phyloP scores from a whole-genome alignment of 2,329 filamentous ascomycete genomes.

The Sarocladiaceae sp. region DNA sequence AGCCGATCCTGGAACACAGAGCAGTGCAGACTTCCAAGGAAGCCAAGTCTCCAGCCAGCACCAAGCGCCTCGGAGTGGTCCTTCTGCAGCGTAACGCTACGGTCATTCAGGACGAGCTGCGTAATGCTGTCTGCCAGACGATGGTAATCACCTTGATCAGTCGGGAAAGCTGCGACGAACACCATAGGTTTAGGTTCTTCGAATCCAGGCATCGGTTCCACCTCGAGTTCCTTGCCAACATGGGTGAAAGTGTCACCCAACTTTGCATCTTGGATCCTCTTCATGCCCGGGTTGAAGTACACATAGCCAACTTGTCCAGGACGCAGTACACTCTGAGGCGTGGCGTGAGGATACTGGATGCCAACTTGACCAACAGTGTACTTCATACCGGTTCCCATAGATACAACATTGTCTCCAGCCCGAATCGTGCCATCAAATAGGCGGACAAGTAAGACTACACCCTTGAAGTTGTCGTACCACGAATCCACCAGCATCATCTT shows the following conservation, averaged over 20 bases:
- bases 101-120: constrained; percentile 90
- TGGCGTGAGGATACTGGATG: constrained; percentile 89
- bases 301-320: constrained; percentile 96
- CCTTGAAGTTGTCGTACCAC: constrained; percentile 96
- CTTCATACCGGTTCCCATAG: constrained; percentile 80
- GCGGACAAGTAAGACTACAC: constrained; percentile 85
- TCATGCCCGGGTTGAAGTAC: constrained; percentile 98
- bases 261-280: constrained; percentile 90
- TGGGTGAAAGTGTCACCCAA: constrained; percentile 93
- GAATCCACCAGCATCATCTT: constrained; percentile 90
- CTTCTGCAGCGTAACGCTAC: constrained; percentile 89
- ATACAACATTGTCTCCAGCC: constrained; percentile 81
- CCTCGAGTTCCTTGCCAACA: constrained; percentile 68
- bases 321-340: constrained; percentile 71
- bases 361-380: constrained; percentile 96
- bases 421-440: constrained; percentile 84
- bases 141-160: constrained; percentile 81
- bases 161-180: constrained; percentile 94
- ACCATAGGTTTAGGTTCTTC: constrained; percentile 99
- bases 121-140: constrained; percentile 91
- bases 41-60: constrained; percentile 89
- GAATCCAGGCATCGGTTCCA: constrained; percentile 84
- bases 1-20: constrained; percentile 98
- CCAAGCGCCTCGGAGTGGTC: constrained; percentile 92
- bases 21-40: constrained; percentile 94